These are phyloP conservation scores for Teunomyces kruisii DNA, from an alignment of 805 yeast genomes.

Conservation along the genomic window DNA sequence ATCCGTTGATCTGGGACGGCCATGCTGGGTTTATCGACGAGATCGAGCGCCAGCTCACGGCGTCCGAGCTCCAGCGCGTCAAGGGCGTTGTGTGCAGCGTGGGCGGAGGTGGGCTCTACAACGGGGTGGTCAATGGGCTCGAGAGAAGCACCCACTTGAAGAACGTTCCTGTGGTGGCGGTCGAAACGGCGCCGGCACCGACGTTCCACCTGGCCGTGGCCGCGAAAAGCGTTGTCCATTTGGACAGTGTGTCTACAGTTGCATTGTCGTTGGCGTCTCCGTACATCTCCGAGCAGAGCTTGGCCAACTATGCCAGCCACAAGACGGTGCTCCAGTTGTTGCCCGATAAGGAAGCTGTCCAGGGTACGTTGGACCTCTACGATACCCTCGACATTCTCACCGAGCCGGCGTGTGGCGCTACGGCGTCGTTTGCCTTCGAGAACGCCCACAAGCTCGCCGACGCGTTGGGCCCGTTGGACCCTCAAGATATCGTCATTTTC, in stretches of 20 bases:
- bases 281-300: conserved; percentile 19
- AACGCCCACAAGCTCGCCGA: conserved; percentile 13
- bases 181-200: conserved; percentile 29
- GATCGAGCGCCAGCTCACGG: conserved; percentile 18
- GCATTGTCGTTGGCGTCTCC: conserved; percentile 32
- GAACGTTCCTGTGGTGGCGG: conserved; percentile 23
- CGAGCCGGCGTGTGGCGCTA: conserved; percentile 38
- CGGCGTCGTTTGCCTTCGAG: conserved; percentile 16
- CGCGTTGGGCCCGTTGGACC: conserved; percentile 12
- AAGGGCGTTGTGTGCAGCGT: conserved; percentile 30
- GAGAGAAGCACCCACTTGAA: conserved; percentile 11
- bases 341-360: conserved; percentile 27
- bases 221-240: conserved; percentile 16
- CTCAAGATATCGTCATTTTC: conserved; percentile 25
- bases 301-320: conserved; percentile 16
- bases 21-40: conserved; percentile 26
- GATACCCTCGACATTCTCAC: conserved; percentile 21
- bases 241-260: conserved; percentile 20
- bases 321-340: conserved; percentile 16
- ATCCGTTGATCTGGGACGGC: conserved; percentile 32
- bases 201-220: conserved; percentile 20
- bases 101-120: conserved; percentile 38
- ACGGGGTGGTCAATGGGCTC: conserved; percentile 28
- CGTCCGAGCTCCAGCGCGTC: conserved; percentile 14
- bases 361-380: conserved; percentile 20